A percentile compares a stretch with the other conserved stretches of the same genome.
Conservation (phyloP, 331 rosid species). For the Prunus yedoensis region DNA sequence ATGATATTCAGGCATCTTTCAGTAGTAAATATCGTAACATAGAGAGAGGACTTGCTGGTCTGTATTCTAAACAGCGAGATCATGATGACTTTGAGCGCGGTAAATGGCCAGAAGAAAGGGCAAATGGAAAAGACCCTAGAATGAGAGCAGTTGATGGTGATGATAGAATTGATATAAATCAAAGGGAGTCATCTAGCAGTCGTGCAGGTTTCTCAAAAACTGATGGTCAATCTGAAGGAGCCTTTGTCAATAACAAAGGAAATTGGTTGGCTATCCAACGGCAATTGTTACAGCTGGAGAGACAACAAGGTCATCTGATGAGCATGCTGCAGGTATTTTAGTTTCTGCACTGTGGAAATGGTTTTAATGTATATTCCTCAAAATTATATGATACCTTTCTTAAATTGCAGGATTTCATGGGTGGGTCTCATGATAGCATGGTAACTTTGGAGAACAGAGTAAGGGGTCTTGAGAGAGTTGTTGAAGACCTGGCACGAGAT, state of each 20-base stretch:
- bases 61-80: slow-evolving; percentile 48
- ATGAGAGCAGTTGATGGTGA: slow-evolving; percentile 49
- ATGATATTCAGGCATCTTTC: slow-evolving; percentile 51
- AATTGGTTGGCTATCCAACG: slow-evolving; percentile 95
- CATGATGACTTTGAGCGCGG: slow-evolving; percentile 50
- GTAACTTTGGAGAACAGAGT: slow-evolving; percentile 94
- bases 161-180: slow-evolving; percentile 58
- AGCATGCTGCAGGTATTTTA: slow-evolving; percentile 81
- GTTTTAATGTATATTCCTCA: slow-evolving; percentile 24
- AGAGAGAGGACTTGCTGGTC: slow-evolving; percentile 52
- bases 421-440: slow-evolving; percentile 97
- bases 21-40: slow-evolving; percentile 55
- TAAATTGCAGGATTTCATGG: slow-evolving; percentile 93
- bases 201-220: slow-evolving; percentile 72
- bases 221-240: slow-evolving; percentile 78
- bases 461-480: slow-evolving; percentile 95
- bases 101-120: slow-evolving; percentile 62
- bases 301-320: slow-evolving; percentile 95
- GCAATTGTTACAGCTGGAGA: slow-evolving; percentile 88
- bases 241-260: slow-evolving; percentile 78
- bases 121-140: slow-evolving; percentile 63
- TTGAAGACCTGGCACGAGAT: slow-evolving; percentile 95
- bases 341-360: slow-evolving; percentile 15
- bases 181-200: slow-evolving; percentile 65
- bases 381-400: slow-evolving; percentile 19